These are phyloP conservation scores for Calycina herbarum DNA, from an alignment of 2,329 filamentous ascomycete species.

Conservation along the genomic window DNA sequence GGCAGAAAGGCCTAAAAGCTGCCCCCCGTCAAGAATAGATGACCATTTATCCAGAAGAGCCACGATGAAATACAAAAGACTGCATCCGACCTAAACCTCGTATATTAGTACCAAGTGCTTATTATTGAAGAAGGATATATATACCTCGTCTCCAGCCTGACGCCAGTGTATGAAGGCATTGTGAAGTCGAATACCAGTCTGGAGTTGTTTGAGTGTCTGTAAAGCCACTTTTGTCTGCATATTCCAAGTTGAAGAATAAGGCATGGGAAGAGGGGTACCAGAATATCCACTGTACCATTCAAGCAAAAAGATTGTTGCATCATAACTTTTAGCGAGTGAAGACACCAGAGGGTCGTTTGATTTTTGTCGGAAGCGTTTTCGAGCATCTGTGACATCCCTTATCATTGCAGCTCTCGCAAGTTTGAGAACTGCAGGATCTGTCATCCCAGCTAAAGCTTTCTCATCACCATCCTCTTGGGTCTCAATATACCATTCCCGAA, in stretches of 20 bases:
- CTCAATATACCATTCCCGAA: constrained; percentile 50
- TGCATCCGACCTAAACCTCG: constrained; percentile 13
- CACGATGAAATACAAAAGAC: constrained; percentile 52
- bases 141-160: constrained; percentile 53
- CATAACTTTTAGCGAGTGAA: constrained; percentile 14
- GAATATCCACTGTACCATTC: constrained; percentile 52
- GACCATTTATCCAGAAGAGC: constrained; percentile 58
- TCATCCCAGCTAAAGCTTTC: constrained; percentile 16
- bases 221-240: constrained; percentile 56
- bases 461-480: constrained; percentile 27
- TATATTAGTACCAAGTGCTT: background rate
- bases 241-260: constrained; percentile 58
- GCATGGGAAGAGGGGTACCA: constrained; percentile 50
- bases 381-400: constrained; percentile 15
- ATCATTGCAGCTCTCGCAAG: constrained; percentile 24
- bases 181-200: constrained; percentile 55
- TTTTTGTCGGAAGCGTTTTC: constrained; percentile 10
- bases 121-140: constrained; percentile 46
- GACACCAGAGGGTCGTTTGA: constrained; percentile 13
- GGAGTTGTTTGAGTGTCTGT: constrained; percentile 51
- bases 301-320: constrained; percentile 21
- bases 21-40: constrained; percentile 46
- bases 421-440: constrained; percentile 25
- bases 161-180: constrained; percentile 59
- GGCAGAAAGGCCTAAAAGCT: constrained; percentile 42